phyloP scores from a whole-genome alignment of 2,329 filamentous ascomycete species.

The Spiromastix sp. region DNA sequence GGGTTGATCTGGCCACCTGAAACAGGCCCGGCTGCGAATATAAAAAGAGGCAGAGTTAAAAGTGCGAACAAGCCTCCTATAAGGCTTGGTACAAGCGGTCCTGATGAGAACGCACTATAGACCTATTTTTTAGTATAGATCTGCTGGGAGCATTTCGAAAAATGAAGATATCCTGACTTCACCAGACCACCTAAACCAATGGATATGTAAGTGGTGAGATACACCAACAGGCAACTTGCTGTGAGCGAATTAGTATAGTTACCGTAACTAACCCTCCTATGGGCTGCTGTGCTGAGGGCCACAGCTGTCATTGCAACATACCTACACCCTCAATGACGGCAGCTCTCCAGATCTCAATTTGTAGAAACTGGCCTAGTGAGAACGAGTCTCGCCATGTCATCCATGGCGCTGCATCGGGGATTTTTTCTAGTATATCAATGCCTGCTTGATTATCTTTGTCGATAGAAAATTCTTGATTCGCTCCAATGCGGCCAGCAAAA shows the following conservation, averaged over 20 bases:
- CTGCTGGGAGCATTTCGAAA: not conserved
- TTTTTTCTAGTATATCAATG: slow-evolving; percentile 18
- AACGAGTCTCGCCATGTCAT: slow-evolving; percentile 28
- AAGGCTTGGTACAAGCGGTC: slow-evolving; percentile 24
- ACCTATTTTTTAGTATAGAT: not conserved
- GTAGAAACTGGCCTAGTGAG: slow-evolving; percentile 24
- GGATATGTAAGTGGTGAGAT: too few species aligned
- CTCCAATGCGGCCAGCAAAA: slow-evolving; percentile 28
- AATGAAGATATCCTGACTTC: too few species aligned
- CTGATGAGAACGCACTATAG: slow-evolving; percentile 18
- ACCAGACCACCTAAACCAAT: too few species aligned
- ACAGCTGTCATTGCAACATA: too few species aligned
- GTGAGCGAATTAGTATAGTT: too few species aligned
- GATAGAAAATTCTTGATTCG: slow-evolving; percentile 24
- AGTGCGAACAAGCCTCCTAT: slow-evolving; percentile 31
- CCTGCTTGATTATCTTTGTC: slow-evolving; percentile 21
- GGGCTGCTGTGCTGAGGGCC: too few species aligned
- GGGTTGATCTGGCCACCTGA: slow-evolving; percentile 46
- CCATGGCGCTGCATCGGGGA: slow-evolving; percentile 34
- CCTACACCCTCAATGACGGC: slow-evolving; percentile 32
- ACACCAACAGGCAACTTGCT: too few species aligned
- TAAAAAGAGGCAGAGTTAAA: slow-evolving; percentile 37
- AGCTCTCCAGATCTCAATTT: slow-evolving; percentile 30
- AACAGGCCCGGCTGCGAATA: slow-evolving; percentile 39
- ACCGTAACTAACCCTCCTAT: too few species aligned